Conservation (phyloP, 257 asterid genomes). For the Craterostigma plantagineum region DNA sequence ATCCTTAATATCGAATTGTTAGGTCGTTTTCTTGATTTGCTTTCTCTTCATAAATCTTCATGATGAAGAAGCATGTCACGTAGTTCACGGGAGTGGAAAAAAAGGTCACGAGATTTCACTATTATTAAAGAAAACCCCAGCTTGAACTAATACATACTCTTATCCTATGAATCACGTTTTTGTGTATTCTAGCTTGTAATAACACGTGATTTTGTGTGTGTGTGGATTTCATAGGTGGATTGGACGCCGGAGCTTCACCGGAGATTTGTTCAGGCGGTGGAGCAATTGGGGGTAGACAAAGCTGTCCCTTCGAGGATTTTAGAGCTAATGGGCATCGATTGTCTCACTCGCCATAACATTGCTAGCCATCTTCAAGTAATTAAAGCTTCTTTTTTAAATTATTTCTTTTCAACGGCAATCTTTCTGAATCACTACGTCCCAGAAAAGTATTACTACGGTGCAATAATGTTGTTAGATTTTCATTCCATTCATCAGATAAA, state of each 20-base stretch:
- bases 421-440: too few species aligned
- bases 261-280: slow-evolving; percentile 81
- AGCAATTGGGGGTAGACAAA: slow-evolving; percentile 83
- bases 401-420: background rate
- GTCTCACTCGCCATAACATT: slow-evolving; percentile 91
- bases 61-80: too few species aligned
- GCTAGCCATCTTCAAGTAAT: slow-evolving; percentile 95
- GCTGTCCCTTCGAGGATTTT: slow-evolving; percentile 91
- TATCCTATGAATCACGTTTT: too few species aligned
- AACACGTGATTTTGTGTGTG: slow-evolving; percentile 9
- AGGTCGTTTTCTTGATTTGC: too few species aligned
- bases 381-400: background rate
- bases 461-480: too few species aligned
- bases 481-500: too few species aligned
- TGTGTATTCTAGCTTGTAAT: too few species aligned
- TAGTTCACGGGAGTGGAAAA: too few species aligned
- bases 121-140: background rate
- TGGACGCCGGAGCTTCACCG: slow-evolving; percentile 96
- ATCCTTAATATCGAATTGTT: too few species aligned
- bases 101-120: too few species aligned
- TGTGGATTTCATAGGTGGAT: slow-evolving; percentile 42
- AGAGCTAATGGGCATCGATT: slow-evolving; percentile 85
- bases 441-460: too few species aligned
- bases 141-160: background rate
- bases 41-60: too few species aligned